Base-by-base conservation (phyloP, 148 eudicot genomes). In the Nyssa sinensis region DNA sequence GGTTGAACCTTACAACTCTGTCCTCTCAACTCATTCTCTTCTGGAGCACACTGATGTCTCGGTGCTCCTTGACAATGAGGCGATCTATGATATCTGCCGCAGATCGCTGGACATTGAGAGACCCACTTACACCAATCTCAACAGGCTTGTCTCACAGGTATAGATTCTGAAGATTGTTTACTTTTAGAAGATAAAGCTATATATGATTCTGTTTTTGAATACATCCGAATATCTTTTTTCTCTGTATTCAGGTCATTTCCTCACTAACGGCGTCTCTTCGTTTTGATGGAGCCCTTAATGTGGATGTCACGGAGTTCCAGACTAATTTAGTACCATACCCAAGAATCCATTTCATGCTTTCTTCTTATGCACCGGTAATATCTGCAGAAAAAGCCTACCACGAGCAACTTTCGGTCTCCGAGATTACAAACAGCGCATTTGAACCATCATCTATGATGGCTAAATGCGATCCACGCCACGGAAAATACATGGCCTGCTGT, bases 401-500 rank as follows among this genome's bases (percentile, higher is more conserved):
- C 17, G 87, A 84, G 79, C 87, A 84, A 30, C 80, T 81, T 55
- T 84, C 87, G 0, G 87, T 84, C 4, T 82, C 87, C 0, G 87
- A 84, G 32, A 84, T 84, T 64, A 84, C 87, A 41, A 84, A 84
- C 76, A 81, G 85, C 25, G 87, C 87, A 0, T 84, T 84, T 44
- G 87, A 84, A 67, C 87, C 87, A 9, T 76, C 87, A 0, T 84
- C 85, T 17, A 84, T 84, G 87, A 84, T 84, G 87, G 85, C 77
- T 0, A 81, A 81, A 35, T 81, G 87, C 29, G 87, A 84, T 37
- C 87, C 87, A 0, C 82, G 87, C 47, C 87, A 84, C 17, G 87
- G 87, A 1, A 84, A 84, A 63, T 84, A 84, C 84, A 84, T 84
- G 87, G 87, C 87, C 14, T 84, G 87, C 80, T 84, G 87, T 39